Base-by-base conservation (phyloP, 345 rosid genomes). In the Stellera chamaejasme region DNA sequence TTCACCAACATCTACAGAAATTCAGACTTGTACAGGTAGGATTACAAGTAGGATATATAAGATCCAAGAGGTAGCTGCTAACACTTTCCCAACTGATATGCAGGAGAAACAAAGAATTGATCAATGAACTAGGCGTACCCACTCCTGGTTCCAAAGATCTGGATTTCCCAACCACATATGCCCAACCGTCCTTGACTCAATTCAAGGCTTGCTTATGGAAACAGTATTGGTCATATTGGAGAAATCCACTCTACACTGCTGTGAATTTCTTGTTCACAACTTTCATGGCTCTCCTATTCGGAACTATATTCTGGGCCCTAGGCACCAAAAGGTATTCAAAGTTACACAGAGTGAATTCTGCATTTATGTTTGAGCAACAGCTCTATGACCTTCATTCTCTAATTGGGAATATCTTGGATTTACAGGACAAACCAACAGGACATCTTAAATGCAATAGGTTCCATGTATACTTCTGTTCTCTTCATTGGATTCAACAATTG, bases 121-220 rank as follows among this genome's bases (percentile, higher is more conserved):
- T 77, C 53, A 62, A 64, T 59, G 87, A 81, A 45, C 65, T 84
- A 57, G 75, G 85, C 27, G 54, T 14, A 10, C 76, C 83, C 10
- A 45, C 69, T 3, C 71, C 74, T 0, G 76, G 71, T 10, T 73
- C 83, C 27, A 66, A 75, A 23, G 82, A 84, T 68, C 57, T 84
- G 2, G 52, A 59, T 61, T 84, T 81, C 68, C 73, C 68, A 11
- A 79, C 75, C 46, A 55, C 54, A 56, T 81, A 75, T 47, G 73
- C 87, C 5, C 78, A 75, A 36, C 48, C 80, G 47, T 68, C 73
- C 73, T 45, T 59, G 55, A 68, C 71, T 10, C 91, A 81, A 59
- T 75, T 77, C 47, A 48, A 59, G 68, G 83, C 85, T 54, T 84
- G 91, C 73, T 61, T 84, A n/a, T 71, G 75, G 91, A 84, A 84